phyloP scores from a whole-genome alignment of 345 rosid genomes.

The Arabidopsis thaliana region DNA sequence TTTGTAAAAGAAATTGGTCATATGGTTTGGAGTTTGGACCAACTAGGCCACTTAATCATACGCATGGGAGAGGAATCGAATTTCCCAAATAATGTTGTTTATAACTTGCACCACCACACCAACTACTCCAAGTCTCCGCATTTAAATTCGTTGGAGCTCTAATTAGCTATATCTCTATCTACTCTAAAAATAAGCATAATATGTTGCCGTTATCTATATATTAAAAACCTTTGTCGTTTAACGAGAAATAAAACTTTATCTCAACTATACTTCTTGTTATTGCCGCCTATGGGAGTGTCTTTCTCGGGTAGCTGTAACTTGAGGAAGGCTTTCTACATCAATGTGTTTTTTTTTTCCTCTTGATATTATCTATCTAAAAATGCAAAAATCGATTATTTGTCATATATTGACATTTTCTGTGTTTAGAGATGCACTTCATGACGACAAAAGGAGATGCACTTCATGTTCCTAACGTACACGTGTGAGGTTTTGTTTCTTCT shows the following conservation, averaged over 20 bases:
- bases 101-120: no score
- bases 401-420: conserved; percentile 8
- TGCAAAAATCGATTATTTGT: not conserved
- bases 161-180: no score
- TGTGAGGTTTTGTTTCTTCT: not conserved
- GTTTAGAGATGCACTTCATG: conserved; percentile 5
- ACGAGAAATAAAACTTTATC: not conserved
- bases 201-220: no score
- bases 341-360: not conserved
- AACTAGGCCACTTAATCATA: no score
- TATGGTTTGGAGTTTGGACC: no score
- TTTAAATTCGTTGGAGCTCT: no score
- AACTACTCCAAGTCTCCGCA: no score
- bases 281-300: conserved; percentile 1
- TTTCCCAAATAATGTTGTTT: no score
- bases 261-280: not conserved
- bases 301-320: conserved; percentile 21
- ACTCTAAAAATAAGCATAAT: no score
- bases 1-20: no score
- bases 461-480: not conserved
- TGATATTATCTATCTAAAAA: not conserved
- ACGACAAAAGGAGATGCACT: not conserved
- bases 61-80: no score
- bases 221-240: no score
- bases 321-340: conserved; percentile 28